A percentile compares a stretch with the other conserved stretches of the same genome.
phyloP scores from a whole-genome alignment of 768 basidiomycete species.

The Lactarius hengduanensis region DNA sequence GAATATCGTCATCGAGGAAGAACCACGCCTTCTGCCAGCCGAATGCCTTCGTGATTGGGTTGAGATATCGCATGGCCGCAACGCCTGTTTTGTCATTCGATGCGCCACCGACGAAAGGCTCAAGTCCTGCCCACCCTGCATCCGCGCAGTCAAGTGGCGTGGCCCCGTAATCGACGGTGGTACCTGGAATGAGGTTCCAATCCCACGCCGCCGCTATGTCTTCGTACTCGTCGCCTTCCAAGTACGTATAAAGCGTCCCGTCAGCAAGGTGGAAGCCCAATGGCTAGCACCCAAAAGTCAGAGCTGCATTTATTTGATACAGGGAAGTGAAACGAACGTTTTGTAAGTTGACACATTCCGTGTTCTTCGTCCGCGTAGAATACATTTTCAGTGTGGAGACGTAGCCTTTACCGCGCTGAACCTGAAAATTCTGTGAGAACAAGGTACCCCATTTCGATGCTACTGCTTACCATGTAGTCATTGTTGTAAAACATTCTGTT shows the following conservation, averaged over 20 bases:
- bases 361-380: conserved; percentile 37
- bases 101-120: conserved; percentile 64
- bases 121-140: conserved; percentile 45
- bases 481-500: conserved; percentile 36
- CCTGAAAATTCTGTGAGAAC: conserved; percentile 25
- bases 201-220: conserved; percentile 73
- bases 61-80: conserved; percentile 65
- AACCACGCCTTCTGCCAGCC: conserved; percentile 73
- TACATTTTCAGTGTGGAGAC: conserved; percentile 37
- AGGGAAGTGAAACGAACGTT: conserved; percentile 27
- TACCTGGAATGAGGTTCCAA: conserved; percentile 77
- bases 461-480: conserved; percentile 38
- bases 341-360: conserved; percentile 37
- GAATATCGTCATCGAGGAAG: conserved; percentile 62
- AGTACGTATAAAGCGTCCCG: conserved; percentile 61
- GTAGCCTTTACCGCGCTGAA: conserved; percentile 37
- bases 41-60: conserved; percentile 54
- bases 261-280: conserved; percentile 61
- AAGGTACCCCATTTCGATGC: neutral
- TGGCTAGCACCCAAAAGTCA: conserved; percentile 19
- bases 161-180: conserved; percentile 59
- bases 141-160: conserved; percentile 51
- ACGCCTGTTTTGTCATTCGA: conserved; percentile 57
- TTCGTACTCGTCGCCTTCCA: conserved; percentile 67
- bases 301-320: neutral